phyloP scores from a whole-genome alignment of 1,139 yeast species.

The Geotrichum fermentans region DNA sequence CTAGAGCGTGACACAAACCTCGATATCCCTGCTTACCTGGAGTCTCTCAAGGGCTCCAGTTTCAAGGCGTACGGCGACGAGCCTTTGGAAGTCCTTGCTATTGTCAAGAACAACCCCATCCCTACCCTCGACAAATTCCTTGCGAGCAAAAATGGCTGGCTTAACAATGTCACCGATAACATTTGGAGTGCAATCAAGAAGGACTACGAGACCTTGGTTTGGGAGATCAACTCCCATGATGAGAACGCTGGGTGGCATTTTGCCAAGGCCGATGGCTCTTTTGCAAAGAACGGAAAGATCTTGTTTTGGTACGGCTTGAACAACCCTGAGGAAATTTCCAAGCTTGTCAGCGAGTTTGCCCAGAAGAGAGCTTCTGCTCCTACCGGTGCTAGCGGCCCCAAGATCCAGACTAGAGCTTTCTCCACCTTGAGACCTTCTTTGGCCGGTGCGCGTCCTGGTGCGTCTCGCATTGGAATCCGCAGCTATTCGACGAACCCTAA shows the following conservation, averaged over 20 bases:
- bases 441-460: not conserved
- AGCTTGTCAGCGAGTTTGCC: constrained; percentile 58
- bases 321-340: constrained; percentile 55
- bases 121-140: constrained; percentile 83
- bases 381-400: constrained; percentile 32
- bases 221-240: constrained; percentile 89
- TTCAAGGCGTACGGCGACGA: constrained; percentile 92
- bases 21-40: constrained; percentile 75
- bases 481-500: constrained; percentile 49
- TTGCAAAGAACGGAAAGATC: constrained; percentile 79
- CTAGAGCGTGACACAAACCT: constrained; percentile 73
- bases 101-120: constrained; percentile 52
- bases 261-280: constrained; percentile 88
- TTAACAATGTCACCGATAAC: constrained; percentile 92
- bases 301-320: constrained; percentile 91
- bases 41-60: constrained; percentile 52
- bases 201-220: constrained; percentile 67
- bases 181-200: constrained; percentile 77
- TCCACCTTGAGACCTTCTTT: constrained; percentile 31
- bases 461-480: not conserved
- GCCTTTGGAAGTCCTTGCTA: constrained; percentile 88
- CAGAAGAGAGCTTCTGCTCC: constrained; percentile 23
- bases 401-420: constrained; percentile 31
- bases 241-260: constrained; percentile 89
- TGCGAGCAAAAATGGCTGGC: constrained; percentile 89